Evolutionary conservation across 306 rosid genomes (phyloP).

Genomic region (Ochetophila trinervis): DNA sequence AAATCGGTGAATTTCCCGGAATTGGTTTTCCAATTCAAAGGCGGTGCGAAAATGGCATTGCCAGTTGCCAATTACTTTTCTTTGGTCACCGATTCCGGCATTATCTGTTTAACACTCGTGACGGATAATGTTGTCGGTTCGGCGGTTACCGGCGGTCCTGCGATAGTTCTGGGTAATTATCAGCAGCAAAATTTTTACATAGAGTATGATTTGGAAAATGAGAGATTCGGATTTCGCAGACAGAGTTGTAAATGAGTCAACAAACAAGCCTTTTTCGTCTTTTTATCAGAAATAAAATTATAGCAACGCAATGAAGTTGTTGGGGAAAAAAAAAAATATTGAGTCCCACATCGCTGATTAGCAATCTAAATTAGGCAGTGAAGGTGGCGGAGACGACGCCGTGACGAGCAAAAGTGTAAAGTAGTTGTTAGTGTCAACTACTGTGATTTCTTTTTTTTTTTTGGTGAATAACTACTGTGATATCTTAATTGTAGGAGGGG

Average conservation of each 20-base stretch:
- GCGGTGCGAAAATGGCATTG: slow-evolving; percentile 72
- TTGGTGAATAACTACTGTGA: too few species aligned
- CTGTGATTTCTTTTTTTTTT: too few species aligned
- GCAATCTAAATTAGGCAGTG: too few species aligned
- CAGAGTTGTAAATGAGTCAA: slow-evolving; percentile 37
- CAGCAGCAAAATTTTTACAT: slow-evolving; percentile 78
- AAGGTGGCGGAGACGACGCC: too few species aligned
- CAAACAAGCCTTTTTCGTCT: neutral
- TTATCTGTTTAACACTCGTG: slow-evolving; percentile 59
- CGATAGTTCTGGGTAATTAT: slow-evolving; percentile 67
- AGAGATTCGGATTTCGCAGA: slow-evolving; percentile 58
- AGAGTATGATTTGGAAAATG: slow-evolving; percentile 69
- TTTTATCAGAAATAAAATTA: neutral
- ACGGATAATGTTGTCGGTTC: slow-evolving; percentile 30
- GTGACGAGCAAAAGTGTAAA: too few species aligned
- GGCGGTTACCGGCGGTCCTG: slow-evolving; percentile 45
- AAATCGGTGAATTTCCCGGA: slow-evolving; percentile 45
- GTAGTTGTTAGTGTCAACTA: too few species aligned
- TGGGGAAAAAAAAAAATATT: too few species aligned
- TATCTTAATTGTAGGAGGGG: too few species aligned
- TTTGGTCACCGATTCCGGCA: slow-evolving; percentile 28
- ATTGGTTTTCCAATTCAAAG: slow-evolving; percentile 62
- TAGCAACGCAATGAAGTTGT: too few species aligned
- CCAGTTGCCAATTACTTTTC: slow-evolving; percentile 64
- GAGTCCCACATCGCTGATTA: too few species aligned